Percentiles rank a stretch among this genome's conserved stretches.
phyloP scores from a whole-genome alignment of 2,329 filamentous ascomycete species.

The Sarocladiaceae sp. region DNA sequence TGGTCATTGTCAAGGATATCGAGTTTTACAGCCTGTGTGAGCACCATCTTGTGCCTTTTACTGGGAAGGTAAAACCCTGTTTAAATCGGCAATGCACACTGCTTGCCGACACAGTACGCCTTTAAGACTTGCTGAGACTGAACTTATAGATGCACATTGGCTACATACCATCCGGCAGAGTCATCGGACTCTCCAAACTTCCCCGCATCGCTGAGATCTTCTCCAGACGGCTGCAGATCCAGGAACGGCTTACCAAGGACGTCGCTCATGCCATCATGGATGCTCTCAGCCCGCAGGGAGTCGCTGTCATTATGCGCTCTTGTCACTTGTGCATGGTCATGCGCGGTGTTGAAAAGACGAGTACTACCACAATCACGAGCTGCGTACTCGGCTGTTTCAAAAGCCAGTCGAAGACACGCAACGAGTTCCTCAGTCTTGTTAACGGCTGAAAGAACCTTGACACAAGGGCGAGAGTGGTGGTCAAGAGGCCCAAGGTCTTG shows the following conservation, averaged over 20 bases:
- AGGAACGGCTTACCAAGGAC: constrained; percentile 92
- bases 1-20: constrained; percentile 96
- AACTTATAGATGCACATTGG: constrained; percentile 84
- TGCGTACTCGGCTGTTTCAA: constrained; percentile 97
- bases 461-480: not conserved
- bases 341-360: constrained; percentile 92
- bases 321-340: constrained; percentile 98
- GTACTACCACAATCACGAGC: constrained; percentile 85
- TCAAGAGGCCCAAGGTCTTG: not conserved
- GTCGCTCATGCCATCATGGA: constrained; percentile 91
- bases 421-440: constrained; percentile 84
- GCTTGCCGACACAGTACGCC: not conserved
- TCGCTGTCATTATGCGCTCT: constrained; percentile 97
- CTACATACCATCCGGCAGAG: constrained; percentile 85
- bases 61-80: constrained; percentile 65
- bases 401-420: constrained; percentile 82
- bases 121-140: not conserved
- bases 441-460: not conserved
- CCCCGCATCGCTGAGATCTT: constrained; percentile 97
- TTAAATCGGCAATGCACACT: constrained; percentile 5
- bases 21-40: constrained; percentile 93
- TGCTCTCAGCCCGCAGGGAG: constrained; percentile 85
- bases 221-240: constrained; percentile 83
- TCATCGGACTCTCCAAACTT: constrained; percentile 92
- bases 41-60: constrained; percentile 95